Base-by-base conservation (phyloP, 176 grass and related monocot genomes). In the Echinochloa phyllopogon region DNA sequence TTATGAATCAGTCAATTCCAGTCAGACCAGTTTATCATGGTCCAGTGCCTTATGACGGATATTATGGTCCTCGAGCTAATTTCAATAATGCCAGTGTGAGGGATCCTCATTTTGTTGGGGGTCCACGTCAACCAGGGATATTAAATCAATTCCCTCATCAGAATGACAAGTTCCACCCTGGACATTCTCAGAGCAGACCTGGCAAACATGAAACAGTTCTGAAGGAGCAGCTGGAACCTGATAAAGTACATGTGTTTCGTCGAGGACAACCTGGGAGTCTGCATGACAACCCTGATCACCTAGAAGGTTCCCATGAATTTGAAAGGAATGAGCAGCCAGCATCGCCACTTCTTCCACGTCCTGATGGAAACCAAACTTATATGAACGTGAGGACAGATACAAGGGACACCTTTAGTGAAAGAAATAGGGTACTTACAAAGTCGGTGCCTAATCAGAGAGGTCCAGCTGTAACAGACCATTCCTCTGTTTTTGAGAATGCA, bases 191-290 rank as follows among this genome's bases (percentile, higher is more conserved):
- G 42, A 86, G 42, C 53, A 92, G 86, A 81, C 65, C 79, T 24
- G 58, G 64, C 57, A 89, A 82, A 92, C 87, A 92, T 80, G 87
- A 88, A 69, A 44, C 10, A 11, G 56, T 73, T 84, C 18, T 60
- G 33, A 89, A 85, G 37, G 87, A 87, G 74, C 81, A 79, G 13
- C 60, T 74, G 5, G 75, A 89, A 75, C 89, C 83, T 84, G 85
- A 79, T 69, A 76, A 8, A 74, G 39, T 87, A 68, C 87, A 86
- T 69, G 78, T 89, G 47, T 16, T 86, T 38, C 66, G 21, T 89
- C 90, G 85, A 90, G 93, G 88, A 48, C 91, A 94, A 29, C 90
- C 91, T 74, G 93, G 85, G 68, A 92, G 91, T 85, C 87, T 96
- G 72, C 88, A 96, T 77, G 94, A 94, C 70, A 94, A 93, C 20